A percentile compares a stretch with the other conserved stretches of the same genome.
Evolutionary conservation across 495 filamentous ascomycete genomes (phyloP).

Genomic region (Clohesyomyces aquaticus): DNA sequence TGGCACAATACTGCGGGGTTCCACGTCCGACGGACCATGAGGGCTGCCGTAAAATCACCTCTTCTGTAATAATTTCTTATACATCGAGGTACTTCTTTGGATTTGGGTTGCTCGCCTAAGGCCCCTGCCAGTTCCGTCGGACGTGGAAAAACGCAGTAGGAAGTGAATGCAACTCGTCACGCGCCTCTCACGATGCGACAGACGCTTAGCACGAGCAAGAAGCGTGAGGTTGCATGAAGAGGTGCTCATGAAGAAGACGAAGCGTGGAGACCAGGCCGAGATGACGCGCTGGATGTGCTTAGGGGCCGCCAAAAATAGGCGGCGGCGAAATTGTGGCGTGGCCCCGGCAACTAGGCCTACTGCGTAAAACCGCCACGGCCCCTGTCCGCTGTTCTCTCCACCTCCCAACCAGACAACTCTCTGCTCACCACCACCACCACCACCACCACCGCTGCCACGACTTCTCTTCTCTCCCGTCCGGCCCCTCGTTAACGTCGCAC

Average conservation of each 20-base stretch:
- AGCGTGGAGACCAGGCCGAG: not conserved
- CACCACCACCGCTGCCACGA: not conserved
- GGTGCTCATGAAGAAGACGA: not conserved
- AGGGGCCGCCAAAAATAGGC: constrained; percentile 14
- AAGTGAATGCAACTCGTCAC: not conserved
- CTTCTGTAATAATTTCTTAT: too few relatives aligned
- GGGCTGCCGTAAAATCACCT: too few relatives aligned
- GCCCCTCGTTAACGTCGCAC: not conserved
- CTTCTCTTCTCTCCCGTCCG: not conserved
- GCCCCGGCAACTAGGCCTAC: constrained; percentile 17
- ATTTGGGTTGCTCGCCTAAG: too few relatives aligned
- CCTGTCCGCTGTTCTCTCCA: constrained; percentile 23
- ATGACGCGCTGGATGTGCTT: constrained; percentile 1
- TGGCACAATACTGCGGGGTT: too few relatives aligned
- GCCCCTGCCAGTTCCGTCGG: too few relatives aligned
- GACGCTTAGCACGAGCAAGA: not conserved
- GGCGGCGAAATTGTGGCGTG: constrained; percentile 10
- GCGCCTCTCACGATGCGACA: not conserved
- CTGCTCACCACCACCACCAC: constrained; percentile 1
- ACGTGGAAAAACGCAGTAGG: too few relatives aligned
- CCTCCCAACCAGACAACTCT: not conserved
- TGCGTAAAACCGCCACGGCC: not conserved
- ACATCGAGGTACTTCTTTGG: too few relatives aligned
- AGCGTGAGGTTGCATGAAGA: not conserved
- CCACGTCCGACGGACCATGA: too few relatives aligned